phyloP scores from a whole-genome alignment of 805 yeast genomes.

The Candida adriatica region DNA sequence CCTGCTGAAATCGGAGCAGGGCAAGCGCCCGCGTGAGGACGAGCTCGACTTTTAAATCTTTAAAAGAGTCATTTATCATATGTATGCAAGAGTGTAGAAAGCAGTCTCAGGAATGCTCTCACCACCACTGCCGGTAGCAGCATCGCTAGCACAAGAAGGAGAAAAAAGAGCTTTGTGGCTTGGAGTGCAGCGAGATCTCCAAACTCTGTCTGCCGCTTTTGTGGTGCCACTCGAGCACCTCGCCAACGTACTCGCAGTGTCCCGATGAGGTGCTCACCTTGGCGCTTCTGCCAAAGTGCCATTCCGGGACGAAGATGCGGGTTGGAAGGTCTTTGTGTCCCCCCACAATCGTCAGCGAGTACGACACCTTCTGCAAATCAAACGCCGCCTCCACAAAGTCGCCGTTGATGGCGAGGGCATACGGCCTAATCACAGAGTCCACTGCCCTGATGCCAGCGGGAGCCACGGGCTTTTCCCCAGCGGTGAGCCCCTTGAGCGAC shows the following conservation, averaged over 20 bases:
- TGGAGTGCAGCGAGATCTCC: conserved; percentile 12
- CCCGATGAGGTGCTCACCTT: conserved; percentile 53
- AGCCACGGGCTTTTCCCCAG: conserved; percentile 2
- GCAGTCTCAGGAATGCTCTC: too few species aligned
- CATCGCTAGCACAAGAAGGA: conserved; percentile 8
- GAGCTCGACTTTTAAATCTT: conserved; percentile 8
- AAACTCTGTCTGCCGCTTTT: conserved; percentile 34
- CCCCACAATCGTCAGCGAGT: conserved; percentile 39
- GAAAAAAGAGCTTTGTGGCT: conserved; percentile 7
- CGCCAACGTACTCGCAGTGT: conserved; percentile 44
- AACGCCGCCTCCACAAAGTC: conserved; percentile 47
- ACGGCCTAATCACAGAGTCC: conserved; percentile 74
- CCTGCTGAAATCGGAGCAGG: conserved; percentile 48
- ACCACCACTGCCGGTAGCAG: too few species aligned
- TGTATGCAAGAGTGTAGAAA: too few species aligned
- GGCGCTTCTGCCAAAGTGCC: conserved; percentile 56
- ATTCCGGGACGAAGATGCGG: conserved; percentile 58
- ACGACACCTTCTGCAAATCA: conserved; percentile 42
- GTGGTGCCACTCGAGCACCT: conserved; percentile 70
- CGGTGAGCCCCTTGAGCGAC: conserved; percentile 3
- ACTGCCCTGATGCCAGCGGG: conserved; percentile 62
- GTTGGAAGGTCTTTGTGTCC: conserved; percentile 36
- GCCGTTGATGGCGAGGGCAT: conserved; percentile 61
- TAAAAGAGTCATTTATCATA: neutral
- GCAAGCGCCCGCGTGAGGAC: conserved; percentile 35